phyloP scores from a whole-genome alignment of 495 filamentous ascomycete species.

The Penicillium waksmanii region DNA sequence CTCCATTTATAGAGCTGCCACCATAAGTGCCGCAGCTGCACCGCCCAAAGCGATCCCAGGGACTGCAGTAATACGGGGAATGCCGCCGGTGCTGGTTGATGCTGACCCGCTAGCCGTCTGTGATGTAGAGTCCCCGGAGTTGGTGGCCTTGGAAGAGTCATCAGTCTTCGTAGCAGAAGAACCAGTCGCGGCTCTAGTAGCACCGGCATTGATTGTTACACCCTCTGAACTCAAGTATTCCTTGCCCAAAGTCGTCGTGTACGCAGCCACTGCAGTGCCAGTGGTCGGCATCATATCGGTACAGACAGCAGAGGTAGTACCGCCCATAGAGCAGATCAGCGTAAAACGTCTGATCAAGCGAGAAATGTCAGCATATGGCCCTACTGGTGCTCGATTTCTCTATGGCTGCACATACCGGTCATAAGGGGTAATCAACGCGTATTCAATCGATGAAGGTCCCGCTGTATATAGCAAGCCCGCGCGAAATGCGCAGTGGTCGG shows the following conservation, averaged over 20 bases:
- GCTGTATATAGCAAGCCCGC: constrained; percentile 4
- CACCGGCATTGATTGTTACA: neutral
- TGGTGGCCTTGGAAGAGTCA: neutral
- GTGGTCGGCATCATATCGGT: neutral
- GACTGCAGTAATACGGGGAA: neutral
- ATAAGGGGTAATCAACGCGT: constrained; percentile 3
- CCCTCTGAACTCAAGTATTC: neutral
- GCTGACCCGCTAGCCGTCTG: neutral
- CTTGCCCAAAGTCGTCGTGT: neutral
- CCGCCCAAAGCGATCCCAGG: neutral
- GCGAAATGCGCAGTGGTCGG: neutral
- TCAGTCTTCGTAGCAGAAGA: neutral
- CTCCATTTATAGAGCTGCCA: neutral
- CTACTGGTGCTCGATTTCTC: neutral
- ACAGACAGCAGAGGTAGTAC: constrained; percentile 1
- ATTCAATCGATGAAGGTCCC: constrained; percentile 5
- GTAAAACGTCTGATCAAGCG: neutral
- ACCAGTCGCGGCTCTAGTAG: neutral
- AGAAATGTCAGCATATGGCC: neutral
- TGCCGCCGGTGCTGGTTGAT: neutral
- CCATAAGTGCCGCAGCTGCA: neutral
- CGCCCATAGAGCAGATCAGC: constrained; percentile 1
- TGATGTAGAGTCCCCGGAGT: neutral
- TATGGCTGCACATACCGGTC: neutral
- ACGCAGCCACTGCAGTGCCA: neutral